These are phyloP conservation scores for Aureobasidium musti DNA, from an alignment of 2,329 filamentous ascomycete genomes.

Conservation along the genomic window DNA sequence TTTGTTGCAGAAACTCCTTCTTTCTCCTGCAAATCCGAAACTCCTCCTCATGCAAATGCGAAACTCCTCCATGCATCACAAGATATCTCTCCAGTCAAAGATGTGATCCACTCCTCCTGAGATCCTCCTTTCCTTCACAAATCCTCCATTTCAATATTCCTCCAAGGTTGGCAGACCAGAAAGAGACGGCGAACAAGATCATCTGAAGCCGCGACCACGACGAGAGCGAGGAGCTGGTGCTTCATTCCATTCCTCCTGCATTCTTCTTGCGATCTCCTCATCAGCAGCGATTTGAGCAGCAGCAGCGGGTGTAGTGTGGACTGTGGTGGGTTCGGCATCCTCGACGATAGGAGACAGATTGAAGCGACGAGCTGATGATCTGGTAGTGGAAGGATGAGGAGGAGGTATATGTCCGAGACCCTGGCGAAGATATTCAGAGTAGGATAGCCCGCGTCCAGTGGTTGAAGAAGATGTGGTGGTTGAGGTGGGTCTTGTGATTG, in stretches of 20 bases:
- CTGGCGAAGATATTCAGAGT: too few relatives aligned
- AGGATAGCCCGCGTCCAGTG: neutral
- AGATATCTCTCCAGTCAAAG: too few relatives aligned
- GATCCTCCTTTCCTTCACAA: neutral
- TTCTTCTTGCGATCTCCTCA: slow-evolving; percentile 6
- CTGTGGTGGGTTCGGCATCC: neutral
- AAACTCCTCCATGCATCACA: too few relatives aligned
- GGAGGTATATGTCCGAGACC: too few relatives aligned
- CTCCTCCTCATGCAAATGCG: too few relatives aligned
- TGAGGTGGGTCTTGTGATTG: neutral
- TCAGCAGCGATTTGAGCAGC: slow-evolving; percentile 6
- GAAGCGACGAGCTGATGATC: neutral
- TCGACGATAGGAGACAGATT: neutral
- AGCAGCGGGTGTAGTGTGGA: neutral
- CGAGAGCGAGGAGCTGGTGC: neutral
- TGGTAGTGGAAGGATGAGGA: neutral
- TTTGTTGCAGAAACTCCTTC: neutral
- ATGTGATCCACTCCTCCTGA: neutral
- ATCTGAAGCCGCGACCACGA: slow-evolving; percentile 6
- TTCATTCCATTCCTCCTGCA: slow-evolving; percentile 1
- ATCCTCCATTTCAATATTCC: neutral
- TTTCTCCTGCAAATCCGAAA: too few relatives aligned
- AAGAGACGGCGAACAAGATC: neutral
- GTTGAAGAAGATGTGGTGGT: neutral
- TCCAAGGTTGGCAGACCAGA: neutral